Base-by-base conservation (phyloP, 2,329 filamentous ascomycete genomes). In the Claviceps purpurea region DNA sequence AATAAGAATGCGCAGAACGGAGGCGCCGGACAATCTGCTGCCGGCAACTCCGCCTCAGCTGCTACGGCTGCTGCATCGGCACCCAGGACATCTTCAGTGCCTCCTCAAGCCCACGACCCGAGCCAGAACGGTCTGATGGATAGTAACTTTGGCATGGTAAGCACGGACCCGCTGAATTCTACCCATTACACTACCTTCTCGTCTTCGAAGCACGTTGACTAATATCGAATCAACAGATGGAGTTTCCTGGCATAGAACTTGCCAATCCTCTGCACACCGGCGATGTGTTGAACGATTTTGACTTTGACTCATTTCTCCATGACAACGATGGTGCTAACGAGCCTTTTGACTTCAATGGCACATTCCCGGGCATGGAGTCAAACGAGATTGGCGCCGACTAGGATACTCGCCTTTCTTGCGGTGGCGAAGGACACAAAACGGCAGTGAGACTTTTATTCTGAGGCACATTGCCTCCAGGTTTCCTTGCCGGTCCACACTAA, bases 301-400 rank as follows among this genome's bases (percentile, higher is more conserved):
- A 85, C 56, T 73, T 85, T 58, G 81, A 85, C 64, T 82, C 81
- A 1, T 85, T 85, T 69, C 68, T 85, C 7, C 79, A 84, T 56
- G 73, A 76, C 54, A 46, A 47, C 22, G 75, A 75, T 47, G 70
- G 66, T 38, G 73, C 72, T 42, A 69, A 69, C 43, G 64, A 67
- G 44, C 64, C 61, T 4, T 84, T 83, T 56, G 77, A 78, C 65
- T 83, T 84, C 59, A 65, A 71, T 16, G 67, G 69, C 24, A 64
- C 67, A 46, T 79, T 80, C 60, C 62, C 63, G 14, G 60, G 68
- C n/a, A 76, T 82, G 68, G 77, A 81, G 54, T 70, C 70, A 42
- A 69, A 73, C 52, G 77, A 80, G 41, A 81, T 84, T 60, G 73
- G 74, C 50, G 75, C 78, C 56, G 78, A 82, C 47, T 82, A 69